Percentiles rank a stretch among this genome's conserved stretches.
Conservation (phyloP, 495 filamentous ascomycete genomes). For the Trypethelium eluteriae region DNA sequence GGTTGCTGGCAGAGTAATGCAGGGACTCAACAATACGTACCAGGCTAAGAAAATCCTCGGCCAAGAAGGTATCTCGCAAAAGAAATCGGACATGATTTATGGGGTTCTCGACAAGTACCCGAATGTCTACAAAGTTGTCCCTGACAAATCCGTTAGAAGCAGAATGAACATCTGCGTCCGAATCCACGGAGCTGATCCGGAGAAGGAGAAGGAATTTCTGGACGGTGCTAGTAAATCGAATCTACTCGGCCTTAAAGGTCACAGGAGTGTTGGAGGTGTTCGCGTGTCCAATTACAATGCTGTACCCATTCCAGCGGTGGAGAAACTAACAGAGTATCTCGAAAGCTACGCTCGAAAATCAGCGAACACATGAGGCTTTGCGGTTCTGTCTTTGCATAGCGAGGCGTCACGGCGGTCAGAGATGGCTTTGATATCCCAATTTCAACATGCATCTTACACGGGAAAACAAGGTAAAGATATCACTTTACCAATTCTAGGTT, state of each 20-base stretch:
- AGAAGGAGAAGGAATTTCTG: conserved; percentile 69
- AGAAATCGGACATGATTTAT: conserved; percentile 72
- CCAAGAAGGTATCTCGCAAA: conserved; percentile 58
- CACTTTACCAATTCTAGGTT: no score
- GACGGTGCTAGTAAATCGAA: conserved; percentile 56
- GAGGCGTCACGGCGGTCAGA: not conserved
- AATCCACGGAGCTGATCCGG: conserved; percentile 54
- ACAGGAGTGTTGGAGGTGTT: conserved; percentile 70
- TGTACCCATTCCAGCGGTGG: conserved; percentile 31
- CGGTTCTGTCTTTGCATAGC: not conserved
- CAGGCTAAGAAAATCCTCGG: conserved; percentile 51
- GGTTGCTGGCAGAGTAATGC: conserved; percentile 78
- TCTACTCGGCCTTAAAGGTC: conserved; percentile 69
- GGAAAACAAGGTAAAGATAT: no score
- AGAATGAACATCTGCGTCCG: conserved; percentile 93
- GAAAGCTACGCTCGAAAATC: conserved; percentile 33
- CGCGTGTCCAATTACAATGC: conserved; percentile 51
- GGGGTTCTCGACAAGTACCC: conserved; percentile 62
- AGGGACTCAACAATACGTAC: conserved; percentile 52
- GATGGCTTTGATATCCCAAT: not conserved
- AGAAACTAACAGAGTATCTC: conserved; percentile 34
- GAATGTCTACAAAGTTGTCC: conserved; percentile 62
- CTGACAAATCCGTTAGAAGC: conserved; percentile 62
- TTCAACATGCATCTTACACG: not conserved
- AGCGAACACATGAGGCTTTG: not conserved